Evolutionary conservation across 768 basidiomycete genomes (phyloP), one percentile per base, ranked within the genome.

Genomic region (Naganishia antarctica): DNA sequence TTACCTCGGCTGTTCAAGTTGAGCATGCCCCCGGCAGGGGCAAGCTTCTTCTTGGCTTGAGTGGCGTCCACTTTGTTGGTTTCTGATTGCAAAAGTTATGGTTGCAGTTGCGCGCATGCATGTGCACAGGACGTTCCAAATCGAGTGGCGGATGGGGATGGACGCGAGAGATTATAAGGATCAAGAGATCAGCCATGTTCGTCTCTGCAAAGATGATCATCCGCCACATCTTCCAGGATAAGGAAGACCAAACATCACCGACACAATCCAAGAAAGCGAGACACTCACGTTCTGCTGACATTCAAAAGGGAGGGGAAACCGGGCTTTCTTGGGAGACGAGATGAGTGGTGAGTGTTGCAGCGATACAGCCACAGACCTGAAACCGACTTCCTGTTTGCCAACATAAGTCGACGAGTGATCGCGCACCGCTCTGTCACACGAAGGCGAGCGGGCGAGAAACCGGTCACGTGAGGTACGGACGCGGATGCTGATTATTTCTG

Each of bases 211-310:
- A 34, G 3, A 18, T 32, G n/a, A 29, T 29, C 50, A 31, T 37
- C 50, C 3, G 13, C 6, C 5, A 34, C 2, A 16, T 18, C 26
- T 11, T 7, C 28, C 15, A 21, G n/a, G n/a, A n/a, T n/a, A n/a
- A n/a, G n/a, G n/a, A 5, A 45, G 26, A 23, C n/a, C 49, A n/a
- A n/a, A n/a, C n/a, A n/a, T n/a, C n/a, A n/a, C n/a, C n/a, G n/a
- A n/a, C n/a, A n/a, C n/a, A 46, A 34, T 23, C 48, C 31, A 51
- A 37, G 45, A 21, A 31, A 61, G 44, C 23, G 47, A 63, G 34
- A 46, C 29, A 40, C 76, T 63, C 49, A 78, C 77, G 68, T 71
- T 73, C 73, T 69, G 75, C 73, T 74, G 73, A 76, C 75, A 75
- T 76, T 71, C 70, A 77, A 73, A 64, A 65, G 65, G 34, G 49